Base-by-base conservation (phyloP, 768 basidiomycete species). In the Austroboletus eburneus region DNA sequence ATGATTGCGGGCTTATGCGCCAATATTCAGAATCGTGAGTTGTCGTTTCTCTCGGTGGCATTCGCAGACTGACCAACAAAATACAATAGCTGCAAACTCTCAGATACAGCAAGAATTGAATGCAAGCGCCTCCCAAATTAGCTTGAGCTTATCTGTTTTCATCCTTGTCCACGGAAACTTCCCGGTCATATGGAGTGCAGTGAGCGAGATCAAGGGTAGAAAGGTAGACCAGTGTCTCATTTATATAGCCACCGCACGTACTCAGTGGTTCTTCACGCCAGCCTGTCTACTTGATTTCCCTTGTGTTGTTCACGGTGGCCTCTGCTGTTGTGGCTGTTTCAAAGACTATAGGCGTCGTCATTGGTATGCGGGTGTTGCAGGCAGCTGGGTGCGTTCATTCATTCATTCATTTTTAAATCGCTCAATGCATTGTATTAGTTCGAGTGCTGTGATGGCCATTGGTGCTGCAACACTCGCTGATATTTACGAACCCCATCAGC, bases 391-490 rank as follows among this genome's bases (percentile, higher is more conserved):
- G 59, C 27, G 72, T 42, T 17, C 13, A n/a, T 27, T 9, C 12
- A 3, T 53, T 13, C 21, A 2, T 2, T 3, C n/a, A 3, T 34
- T 42, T 38, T 12, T 52, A 21, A 50, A 14, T 13, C 23, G n/a
- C 43, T 27, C 29, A 13, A n/a, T n/a, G n/a, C n/a, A n/a, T n/a
- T n/a, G n/a, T n/a, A n/a, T n/a, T 27, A 27, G 27, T 27, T 27
- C 27, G 27, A 27, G 27, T 12, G 27, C 27, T 27, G 81, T 87
- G 9, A 72, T 85, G n/a, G 61, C 81, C 0, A 80, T 91, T 36
- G 90, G 87, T 4, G 51, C 55, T 0, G 87, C 85, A 9, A 87
- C 87, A 2, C 71, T 91, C 1, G 87, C 87, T 6, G 88, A 90
- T 55, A 82, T 90, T 2, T 90, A 79, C 52, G 87, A 90, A 27